Percentiles rank a stretch among this genome's conserved stretches.
phyloP scores from a whole-genome alignment of 2,329 filamentous ascomycete species.

The Fusarium sp. region DNA sequence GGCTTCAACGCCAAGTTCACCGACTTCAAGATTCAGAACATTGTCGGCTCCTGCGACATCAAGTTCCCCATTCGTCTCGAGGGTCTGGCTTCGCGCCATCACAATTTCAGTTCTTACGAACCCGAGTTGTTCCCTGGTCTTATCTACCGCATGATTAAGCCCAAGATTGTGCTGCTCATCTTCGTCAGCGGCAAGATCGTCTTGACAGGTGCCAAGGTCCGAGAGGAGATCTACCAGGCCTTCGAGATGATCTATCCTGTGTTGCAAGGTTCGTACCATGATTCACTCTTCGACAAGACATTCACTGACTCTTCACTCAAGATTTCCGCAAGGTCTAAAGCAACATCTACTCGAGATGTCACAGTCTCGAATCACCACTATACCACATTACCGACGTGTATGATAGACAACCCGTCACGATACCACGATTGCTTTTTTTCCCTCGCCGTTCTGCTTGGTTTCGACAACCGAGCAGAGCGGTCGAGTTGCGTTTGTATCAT shows the following conservation, averaged over 20 bases:
- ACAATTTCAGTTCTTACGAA: conserved; percentile 99
- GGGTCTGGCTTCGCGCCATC: conserved; percentile 94
- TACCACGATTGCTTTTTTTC: conserved; percentile 58
- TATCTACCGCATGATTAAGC: conserved; percentile 99
- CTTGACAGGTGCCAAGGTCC: conserved; percentile 95
- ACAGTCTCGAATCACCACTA: conserved; percentile 9
- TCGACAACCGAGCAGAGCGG: conserved; percentile 29
- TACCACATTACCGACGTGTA: conserved; percentile 51
- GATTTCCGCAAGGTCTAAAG: conserved; percentile 69
- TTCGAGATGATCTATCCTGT: conserved; percentile 99
- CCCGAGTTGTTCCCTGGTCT: conserved; percentile 98
- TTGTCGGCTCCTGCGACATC: conserved; percentile 98
- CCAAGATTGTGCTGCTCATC: conserved; percentile 97
- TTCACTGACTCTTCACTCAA: conserved; percentile 37
- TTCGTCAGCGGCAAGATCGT: conserved; percentile 99
- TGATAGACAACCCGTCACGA: conserved; percentile 58
- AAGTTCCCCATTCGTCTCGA: conserved; percentile 99
- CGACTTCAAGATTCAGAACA: conserved; percentile 99
- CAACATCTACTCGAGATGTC: conserved; percentile 13
- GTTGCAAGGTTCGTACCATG: conserved; percentile 75
- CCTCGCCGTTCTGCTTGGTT: conserved; percentile 34
- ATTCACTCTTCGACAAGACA: too few species aligned
- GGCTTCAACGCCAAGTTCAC: conserved; percentile 99
- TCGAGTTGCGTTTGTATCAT: conserved; percentile 52
- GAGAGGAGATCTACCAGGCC: conserved; percentile 97